Evolutionary conservation across 1,284 basidiomycete genomes (phyloP).

Genomic region (Ceratobasidium sp.): DNA sequence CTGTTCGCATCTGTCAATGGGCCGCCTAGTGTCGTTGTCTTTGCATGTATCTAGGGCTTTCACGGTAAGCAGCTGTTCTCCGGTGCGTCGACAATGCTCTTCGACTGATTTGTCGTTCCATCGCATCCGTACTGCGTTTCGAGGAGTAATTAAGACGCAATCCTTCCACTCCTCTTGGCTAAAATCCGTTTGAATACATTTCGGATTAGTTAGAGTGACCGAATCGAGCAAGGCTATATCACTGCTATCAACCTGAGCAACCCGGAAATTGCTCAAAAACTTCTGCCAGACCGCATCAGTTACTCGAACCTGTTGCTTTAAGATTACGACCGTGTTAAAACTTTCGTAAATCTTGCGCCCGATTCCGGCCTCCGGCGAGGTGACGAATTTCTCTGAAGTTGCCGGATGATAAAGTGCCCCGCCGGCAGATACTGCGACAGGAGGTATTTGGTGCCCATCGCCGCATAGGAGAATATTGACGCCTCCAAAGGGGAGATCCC

Average conservation of each 20-base stretch:
- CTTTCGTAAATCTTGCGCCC: conserved; percentile 57
- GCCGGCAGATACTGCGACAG: conserved; percentile 51
- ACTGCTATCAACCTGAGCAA: conserved; percentile 52
- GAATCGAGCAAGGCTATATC: conserved; percentile 55
- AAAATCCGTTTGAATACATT: conserved; percentile 50
- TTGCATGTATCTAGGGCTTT: conserved; percentile 47
- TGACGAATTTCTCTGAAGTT: neutral
- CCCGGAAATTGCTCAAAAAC: conserved; percentile 56
- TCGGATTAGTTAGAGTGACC: conserved; percentile 51
- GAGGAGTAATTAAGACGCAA: conserved; percentile 56
- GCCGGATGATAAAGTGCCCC: conserved; percentile 53
- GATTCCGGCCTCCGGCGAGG: conserved; percentile 19
- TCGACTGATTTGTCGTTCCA: conserved; percentile 56
- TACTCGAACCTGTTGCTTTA: conserved; percentile 59
- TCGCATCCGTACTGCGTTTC: conserved; percentile 55
- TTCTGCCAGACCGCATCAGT: conserved; percentile 57
- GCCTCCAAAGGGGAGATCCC: conserved; percentile 56
- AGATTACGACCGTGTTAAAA: conserved; percentile 58
- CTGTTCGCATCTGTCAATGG: too few species aligned
- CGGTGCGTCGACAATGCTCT: conserved; percentile 49
- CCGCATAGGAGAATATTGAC: conserved; percentile 60
- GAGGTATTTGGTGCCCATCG: conserved; percentile 62
- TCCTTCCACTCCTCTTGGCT: conserved; percentile 52
- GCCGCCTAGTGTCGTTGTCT: conserved; percentile 23
- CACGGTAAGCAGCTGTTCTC: conserved; percentile 49